A percentile compares a stretch with the other conserved stretches of the same genome.
Evolutionary conservation across 2,329 filamentous ascomycete genomes (phyloP).

Genomic region (Corniculantispora saksenae): DNA sequence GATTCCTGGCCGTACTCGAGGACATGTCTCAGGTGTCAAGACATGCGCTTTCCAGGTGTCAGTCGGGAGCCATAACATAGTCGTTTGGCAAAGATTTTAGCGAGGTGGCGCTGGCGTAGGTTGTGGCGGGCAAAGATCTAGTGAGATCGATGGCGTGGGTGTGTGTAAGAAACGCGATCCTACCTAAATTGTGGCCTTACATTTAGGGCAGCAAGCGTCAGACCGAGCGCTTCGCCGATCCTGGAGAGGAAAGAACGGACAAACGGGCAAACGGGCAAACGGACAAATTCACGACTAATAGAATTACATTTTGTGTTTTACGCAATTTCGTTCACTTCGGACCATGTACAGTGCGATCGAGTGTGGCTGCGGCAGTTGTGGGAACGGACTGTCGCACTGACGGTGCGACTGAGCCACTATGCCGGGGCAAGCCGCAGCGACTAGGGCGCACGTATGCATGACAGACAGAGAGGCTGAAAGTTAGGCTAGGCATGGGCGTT

Average conservation of each 20-base stretch:
- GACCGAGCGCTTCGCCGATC: not conserved
- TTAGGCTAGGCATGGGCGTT: not conserved
- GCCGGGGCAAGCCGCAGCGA: not conserved
- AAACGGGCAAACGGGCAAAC: not conserved
- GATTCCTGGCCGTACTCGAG: not conserved
- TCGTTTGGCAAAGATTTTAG: not conserved
- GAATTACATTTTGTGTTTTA: not conserved
- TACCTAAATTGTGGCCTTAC: not conserved
- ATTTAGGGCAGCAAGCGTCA: constrained; percentile 2
- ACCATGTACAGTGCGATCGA: not conserved
- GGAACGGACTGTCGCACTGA: not conserved
- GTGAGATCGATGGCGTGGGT: not conserved
- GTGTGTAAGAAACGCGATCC: not conserved
- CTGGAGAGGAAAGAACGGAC: not conserved
- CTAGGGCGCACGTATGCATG: not conserved
- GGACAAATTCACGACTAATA: not conserved
- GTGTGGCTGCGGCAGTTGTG: not conserved
- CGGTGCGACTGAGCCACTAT: not conserved
- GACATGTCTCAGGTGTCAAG: not conserved
- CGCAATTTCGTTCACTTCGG: not conserved
- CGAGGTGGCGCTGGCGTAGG: not conserved
- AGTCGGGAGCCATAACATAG: not conserved
- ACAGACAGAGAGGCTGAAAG: not conserved
- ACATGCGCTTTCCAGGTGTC: not conserved
- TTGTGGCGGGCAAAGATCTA: not conserved